Base-by-base conservation (phyloP, 164 flowering plant genomes). In the Vitis riparia region DNA sequence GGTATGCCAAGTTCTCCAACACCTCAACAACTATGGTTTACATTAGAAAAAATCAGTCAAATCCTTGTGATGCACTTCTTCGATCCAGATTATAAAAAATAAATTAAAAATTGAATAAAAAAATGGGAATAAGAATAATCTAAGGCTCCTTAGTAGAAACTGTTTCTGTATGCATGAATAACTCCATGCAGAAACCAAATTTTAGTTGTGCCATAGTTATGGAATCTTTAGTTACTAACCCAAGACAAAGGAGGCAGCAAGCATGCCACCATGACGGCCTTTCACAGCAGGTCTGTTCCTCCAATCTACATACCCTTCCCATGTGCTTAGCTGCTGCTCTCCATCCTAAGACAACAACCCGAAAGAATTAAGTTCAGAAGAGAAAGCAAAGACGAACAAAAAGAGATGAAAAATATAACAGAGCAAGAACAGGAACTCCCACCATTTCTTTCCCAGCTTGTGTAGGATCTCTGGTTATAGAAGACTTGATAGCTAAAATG, bases 1-100 rank as follows among this genome's bases (percentile, higher is more conserved):
- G 81, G 82, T 56, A 93, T 15, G 94, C 96, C 63, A 93, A 77
- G 66, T 91, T 93, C 90, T 93, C 98, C 78, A 91, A 23, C 62
- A 86, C 75, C 83, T 91, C 98, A 80, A 86, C 96, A 68, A 73
- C 94, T 90, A 56, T 51, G 32, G 14, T 16, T 37, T n/a, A 51
- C 14, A 53, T 8, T 10, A 47, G 1, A 66, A 29, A 56, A 19
- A 51, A 37, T 51, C 47, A 68, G 9, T 57, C 30, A 63, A 15
- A 15, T 37, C 15, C 0, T 17, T 9, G 59, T 52, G 3, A 68
- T 13, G 58, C 15, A 19, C 32, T 17, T 32, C 29, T 9, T 48
- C 8, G 62, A 37, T 37, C 44, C 44, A 37, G 44, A 37, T 37
- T 37, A 37, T 37, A 0, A 37, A 37, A 37, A 37, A 3, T 6